Percentiles rank a stretch among this genome's conserved stretches.
phyloP scores from a whole-genome alignment of 2,329 filamentous ascomycete species.

The Thielaviopsis punctulata region DNA sequence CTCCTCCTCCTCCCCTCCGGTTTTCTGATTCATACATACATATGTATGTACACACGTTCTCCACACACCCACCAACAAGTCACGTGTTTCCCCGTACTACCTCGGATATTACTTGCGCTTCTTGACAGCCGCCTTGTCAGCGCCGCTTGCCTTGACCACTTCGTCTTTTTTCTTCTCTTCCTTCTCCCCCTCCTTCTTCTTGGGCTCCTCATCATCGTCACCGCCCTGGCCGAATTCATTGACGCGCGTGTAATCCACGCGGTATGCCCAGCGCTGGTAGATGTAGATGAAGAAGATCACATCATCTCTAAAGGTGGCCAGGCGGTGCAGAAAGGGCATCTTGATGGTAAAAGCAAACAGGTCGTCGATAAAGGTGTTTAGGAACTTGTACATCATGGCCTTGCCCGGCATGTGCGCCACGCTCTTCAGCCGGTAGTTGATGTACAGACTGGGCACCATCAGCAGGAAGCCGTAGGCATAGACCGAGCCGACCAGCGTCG shows the following conservation, averaged over 20 bases:
- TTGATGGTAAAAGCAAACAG: conserved; percentile 98
- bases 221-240: conserved; percentile 98
- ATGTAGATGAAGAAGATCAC: conserved; percentile 97
- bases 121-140: conserved; percentile 28
- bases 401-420: conserved; percentile 94
- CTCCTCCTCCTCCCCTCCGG: too few relatives aligned
- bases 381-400: conserved; percentile 95
- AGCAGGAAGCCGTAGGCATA: conserved; percentile 98
- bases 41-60: neutral
- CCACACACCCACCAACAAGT: neutral
- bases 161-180: conserved; percentile 24
- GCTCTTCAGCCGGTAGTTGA: conserved; percentile 94
- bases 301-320: conserved; percentile 86
- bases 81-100: neutral
- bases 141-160: conserved; percentile 29
- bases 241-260: conserved; percentile 75
- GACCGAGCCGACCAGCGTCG: conserved; percentile 85
- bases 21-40: too few relatives aligned
- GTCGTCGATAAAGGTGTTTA: conserved; percentile 98
- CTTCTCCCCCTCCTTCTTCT: conserved; percentile 16
- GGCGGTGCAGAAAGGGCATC: conserved; percentile 85
- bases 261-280: conserved; percentile 88
- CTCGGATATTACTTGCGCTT: conserved; percentile 23
- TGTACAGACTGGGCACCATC: conserved; percentile 96
- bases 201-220: conserved; percentile 53